These are phyloP conservation scores for Euryodendron excelsum DNA, from an alignment of 148 eudicot species.

Conservation along the genomic window DNA sequence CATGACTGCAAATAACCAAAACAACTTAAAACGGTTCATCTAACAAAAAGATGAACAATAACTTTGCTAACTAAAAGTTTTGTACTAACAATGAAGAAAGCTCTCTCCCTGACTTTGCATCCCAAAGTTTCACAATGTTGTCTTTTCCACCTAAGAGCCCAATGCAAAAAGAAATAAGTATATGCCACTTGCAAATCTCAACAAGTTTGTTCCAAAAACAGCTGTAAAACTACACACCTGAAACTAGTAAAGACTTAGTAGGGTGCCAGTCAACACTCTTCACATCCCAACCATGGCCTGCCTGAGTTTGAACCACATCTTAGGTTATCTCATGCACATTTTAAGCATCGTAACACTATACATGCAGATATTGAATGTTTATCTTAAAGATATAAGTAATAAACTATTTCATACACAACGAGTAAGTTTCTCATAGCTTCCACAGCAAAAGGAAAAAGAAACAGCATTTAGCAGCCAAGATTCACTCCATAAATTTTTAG, in stretches of 20 bases:
- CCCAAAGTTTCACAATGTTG: constrained; percentile 97
- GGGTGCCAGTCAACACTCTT: constrained; percentile 99
- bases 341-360: neutral
- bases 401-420: no score
- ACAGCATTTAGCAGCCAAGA: neutral
- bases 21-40: neutral
- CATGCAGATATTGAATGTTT: neutral
- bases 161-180: constrained; percentile 18
- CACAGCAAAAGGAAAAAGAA: neutral
- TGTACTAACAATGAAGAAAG: constrained; percentile 78
- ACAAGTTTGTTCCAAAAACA: neutral
- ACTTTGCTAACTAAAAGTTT: neutral
- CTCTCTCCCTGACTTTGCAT: constrained; percentile 88
- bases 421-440: neutral
- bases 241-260: constrained; percentile 80
- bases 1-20: constrained; percentile 66
- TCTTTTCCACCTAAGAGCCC: constrained; percentile 81
- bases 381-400: neutral
- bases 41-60: neutral
- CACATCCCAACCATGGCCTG: constrained; percentile 99
- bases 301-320: constrained; percentile 83
- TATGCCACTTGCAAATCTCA: constrained; percentile 7
- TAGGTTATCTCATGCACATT: constrained; percentile 43
- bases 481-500: no score
- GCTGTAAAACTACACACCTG: constrained; percentile 50